Conservation (phyloP, 1,139 yeast species). For the Ashbya aceris region DNA sequence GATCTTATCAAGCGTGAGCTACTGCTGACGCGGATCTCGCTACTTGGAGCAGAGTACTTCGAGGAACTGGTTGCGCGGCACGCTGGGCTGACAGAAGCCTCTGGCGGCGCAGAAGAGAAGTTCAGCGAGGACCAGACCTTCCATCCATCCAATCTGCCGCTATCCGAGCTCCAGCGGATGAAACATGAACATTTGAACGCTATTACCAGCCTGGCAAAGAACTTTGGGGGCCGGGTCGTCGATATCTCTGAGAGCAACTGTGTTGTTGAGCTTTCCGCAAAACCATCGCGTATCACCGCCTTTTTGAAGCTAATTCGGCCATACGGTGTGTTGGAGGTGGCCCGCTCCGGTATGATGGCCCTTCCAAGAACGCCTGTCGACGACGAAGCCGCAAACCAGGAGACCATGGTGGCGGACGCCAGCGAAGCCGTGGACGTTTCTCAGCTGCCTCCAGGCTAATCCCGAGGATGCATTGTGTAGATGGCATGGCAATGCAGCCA, state of each 20-base stretch:
- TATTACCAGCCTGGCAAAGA: slow-evolving; percentile 66
- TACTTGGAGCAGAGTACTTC: slow-evolving; percentile 94
- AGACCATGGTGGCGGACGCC: slow-evolving; percentile 26
- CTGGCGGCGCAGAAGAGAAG: neutral
- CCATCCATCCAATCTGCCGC: slow-evolving; percentile 86
- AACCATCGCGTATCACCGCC: slow-evolving; percentile 80
- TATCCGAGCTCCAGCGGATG: slow-evolving; percentile 89
- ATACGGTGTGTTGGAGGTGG: slow-evolving; percentile 90
- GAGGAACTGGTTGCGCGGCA: slow-evolving; percentile 90
- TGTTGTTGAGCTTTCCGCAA: slow-evolving; percentile 87
- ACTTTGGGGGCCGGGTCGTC: slow-evolving; percentile 87
- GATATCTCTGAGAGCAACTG: slow-evolving; percentile 92
- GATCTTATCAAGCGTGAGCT: slow-evolving; percentile 87
- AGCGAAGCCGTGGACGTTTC: slow-evolving; percentile 52
- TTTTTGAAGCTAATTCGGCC: slow-evolving; percentile 87
- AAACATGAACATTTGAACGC: slow-evolving; percentile 84
- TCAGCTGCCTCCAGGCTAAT: slow-evolving; percentile 88
- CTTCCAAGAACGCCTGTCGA: slow-evolving; percentile 84
- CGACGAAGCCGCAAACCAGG: slow-evolving; percentile 39
- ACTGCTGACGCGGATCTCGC: slow-evolving; percentile 80
- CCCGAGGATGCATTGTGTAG: neutral
- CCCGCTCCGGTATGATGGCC: slow-evolving; percentile 98
- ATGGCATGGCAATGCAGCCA: too few relatives aligned
- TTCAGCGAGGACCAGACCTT: slow-evolving; percentile 20
- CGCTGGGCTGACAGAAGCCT: slow-evolving; percentile 34